Conservation (phyloP, 257 asterid genomes). For the Solanum phureja region DNA sequence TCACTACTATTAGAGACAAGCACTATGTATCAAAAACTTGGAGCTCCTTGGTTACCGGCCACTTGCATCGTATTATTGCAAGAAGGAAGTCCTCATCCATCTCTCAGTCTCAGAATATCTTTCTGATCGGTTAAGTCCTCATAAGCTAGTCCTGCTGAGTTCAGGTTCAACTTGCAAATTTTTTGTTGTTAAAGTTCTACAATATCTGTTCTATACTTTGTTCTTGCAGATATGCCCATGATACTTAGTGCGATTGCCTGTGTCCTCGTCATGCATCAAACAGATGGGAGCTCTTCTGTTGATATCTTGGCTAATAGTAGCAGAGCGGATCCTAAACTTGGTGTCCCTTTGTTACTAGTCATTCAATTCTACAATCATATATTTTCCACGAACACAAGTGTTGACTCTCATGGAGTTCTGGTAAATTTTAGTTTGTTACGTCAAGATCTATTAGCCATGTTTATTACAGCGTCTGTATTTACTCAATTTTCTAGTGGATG, state of each 20-base stretch:
- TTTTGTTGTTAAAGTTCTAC: neutral
- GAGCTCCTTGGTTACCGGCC: constrained; percentile 42
- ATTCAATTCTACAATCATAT: constrained; percentile 60
- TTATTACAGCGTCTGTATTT: neutral
- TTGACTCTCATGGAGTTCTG: constrained; percentile 41
- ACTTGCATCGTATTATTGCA: constrained; percentile 27
- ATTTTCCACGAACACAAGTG: constrained; percentile 36
- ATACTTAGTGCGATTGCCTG: constrained; percentile 62
- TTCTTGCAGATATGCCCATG: constrained; percentile 60
- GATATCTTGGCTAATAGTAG: constrained; percentile 58
- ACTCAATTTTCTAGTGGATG: neutral
- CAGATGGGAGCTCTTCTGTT: constrained; percentile 31
- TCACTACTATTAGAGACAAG: constrained; percentile 18
- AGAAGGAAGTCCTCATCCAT: constrained; percentile 29
- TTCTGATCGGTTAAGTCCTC: constrained; percentile 33
- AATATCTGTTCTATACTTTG: neutral
- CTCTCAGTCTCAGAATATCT: constrained; percentile 34
- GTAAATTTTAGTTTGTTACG: constrained; percentile 42
- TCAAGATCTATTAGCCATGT: constrained; percentile 2
- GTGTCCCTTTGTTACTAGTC: constrained; percentile 63
- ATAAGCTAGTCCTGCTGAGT: neutral
- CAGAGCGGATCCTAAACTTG: constrained; percentile 55
- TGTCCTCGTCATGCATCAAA: constrained; percentile 60
- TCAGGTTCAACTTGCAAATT: neutral
- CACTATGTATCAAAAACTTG: constrained; percentile 28